phyloP scores from a whole-genome alignment of 345 rosid genomes.

The Diplotaxis tenuifolia region DNA sequence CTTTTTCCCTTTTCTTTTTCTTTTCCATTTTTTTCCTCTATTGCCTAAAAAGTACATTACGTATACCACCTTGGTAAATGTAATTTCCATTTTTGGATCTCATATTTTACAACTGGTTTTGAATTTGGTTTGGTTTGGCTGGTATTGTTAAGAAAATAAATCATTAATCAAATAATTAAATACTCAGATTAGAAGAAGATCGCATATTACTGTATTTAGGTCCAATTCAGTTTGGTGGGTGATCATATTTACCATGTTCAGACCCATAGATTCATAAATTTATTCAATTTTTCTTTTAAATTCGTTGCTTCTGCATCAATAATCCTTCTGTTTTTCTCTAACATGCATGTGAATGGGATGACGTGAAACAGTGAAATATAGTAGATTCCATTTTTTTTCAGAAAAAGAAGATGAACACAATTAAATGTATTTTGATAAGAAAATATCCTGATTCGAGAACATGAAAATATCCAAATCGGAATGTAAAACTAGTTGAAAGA shows the following conservation, averaged over 20 bases:
- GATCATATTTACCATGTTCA: background rate
- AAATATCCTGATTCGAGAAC: constrained; percentile 17
- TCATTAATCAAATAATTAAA: too few relatives aligned
- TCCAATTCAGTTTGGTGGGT: background rate
- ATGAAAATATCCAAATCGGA: constrained; percentile 17
- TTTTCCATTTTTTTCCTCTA: background rate
- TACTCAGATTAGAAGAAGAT: background rate
- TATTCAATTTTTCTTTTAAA: background rate
- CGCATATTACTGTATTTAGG: background rate
- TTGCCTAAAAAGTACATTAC: background rate
- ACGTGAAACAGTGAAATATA: background rate
- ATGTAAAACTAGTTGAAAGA: constrained; percentile 20
- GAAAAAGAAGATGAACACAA: background rate
- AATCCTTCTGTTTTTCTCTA: background rate
- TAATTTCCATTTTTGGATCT: background rate
- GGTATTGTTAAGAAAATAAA: background rate
- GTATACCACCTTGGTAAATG: background rate
- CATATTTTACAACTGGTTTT: background rate
- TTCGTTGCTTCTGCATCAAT: background rate
- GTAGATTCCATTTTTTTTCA: background rate
- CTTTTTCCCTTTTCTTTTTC: background rate
- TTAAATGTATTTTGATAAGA: background rate
- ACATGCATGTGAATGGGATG: background rate
- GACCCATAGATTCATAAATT: background rate
- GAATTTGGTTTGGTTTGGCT: background rate